Base-by-base conservation (phyloP, 2,329 filamentous ascomycete genomes). In the Bimuria novae-zelandiae region DNA sequence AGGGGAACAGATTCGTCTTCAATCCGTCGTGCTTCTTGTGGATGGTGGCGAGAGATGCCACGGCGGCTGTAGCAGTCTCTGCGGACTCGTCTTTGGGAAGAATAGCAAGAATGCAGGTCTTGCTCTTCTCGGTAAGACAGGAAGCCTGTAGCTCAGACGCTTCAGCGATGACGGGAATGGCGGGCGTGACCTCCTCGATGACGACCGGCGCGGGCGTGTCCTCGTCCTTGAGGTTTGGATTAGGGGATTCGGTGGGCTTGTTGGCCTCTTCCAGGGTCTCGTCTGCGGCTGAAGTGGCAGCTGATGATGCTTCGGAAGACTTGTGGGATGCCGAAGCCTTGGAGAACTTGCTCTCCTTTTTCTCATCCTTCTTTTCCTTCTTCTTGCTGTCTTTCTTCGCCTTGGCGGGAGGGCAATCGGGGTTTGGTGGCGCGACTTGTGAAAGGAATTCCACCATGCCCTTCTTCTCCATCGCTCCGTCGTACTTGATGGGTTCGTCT, bases 381-480 rank as follows among this genome's bases (percentile, higher is more conserved):
- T 68, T 55, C 65, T 80, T 78, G 59, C 78, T 77, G 51, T 68
- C 54, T 65, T 80, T 78, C 60, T 78, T 78, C 48, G 76, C 73
- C 55, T 76, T 76, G 27, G 71, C 68, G 0, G 84, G 80, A 17
- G 85, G 82, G 16, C 89, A 86, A 60, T 92, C 89, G 1, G 88
- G 86, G 74, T 96, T 96, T 1, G 93, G 92, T 40, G 84, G 72
- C 1, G 88, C 90, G 27, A 82, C 86, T 74, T 95, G 87, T 2
- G 87, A 89, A 37, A 99, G 80, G 77, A 97, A 99, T 35, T 86
- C 80, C 54, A 92, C 79, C 74, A 99, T 88, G 29, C 83, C 82
- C 16, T 87, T 85, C 78, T 96, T 96, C 74, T 92, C 94, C 71
- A 96, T 78, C 61, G 94, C 89, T 36, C 92, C 93, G 23, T 89